phyloP scores from a whole-genome alignment of 371 early-diverging fungal species.

The Mortierella polycephala region DNA sequence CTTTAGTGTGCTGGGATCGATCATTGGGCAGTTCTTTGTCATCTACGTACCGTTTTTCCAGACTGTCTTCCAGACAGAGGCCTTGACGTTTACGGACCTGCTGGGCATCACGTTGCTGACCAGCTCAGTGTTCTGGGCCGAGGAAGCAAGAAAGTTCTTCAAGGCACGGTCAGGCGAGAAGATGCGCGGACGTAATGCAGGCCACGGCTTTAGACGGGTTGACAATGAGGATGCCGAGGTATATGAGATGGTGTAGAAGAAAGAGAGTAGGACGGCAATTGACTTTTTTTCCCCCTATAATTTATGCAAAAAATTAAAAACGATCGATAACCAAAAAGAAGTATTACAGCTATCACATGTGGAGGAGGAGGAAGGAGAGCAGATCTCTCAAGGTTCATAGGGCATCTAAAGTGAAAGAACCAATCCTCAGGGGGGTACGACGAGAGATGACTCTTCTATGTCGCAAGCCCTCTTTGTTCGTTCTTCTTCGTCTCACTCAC shows the following conservation, averaged over 20 bases:
- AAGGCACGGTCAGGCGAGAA: constrained; percentile 15
- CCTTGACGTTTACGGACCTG: constrained; percentile 78
- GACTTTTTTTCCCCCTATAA: too few species aligned
- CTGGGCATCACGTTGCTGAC: constrained; percentile 72
- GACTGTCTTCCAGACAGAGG: constrained; percentile 91
- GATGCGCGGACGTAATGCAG: constrained; percentile 29
- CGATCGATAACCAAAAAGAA: too few species aligned
- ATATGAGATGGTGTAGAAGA: constrained; percentile 46
- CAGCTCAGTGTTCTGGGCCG: constrained; percentile 82
- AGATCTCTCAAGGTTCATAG: too few species aligned
- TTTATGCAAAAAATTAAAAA: too few species aligned
- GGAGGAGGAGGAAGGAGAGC: too few species aligned
- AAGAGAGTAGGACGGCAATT: too few species aligned
- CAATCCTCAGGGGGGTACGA: too few species aligned
- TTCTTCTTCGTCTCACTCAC: too few species aligned
- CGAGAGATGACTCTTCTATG: too few species aligned
- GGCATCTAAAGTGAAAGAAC: too few species aligned
- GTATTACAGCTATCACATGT: too few species aligned
- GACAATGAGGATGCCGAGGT: constrained; percentile 46
- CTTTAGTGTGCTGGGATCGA: constrained; percentile 81
- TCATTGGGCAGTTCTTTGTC: constrained; percentile 88
- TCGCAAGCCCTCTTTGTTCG: too few species aligned
- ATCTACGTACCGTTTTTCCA: constrained; percentile 93
- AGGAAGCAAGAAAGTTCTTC: constrained; percentile 79
- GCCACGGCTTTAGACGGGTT: constrained; percentile 44